A percentile compares a stretch with the other conserved stretches of the same genome.
Evolutionary conservation across 2,329 filamentous ascomycete species (phyloP).

Genomic region (Diplodia corticola): DNA sequence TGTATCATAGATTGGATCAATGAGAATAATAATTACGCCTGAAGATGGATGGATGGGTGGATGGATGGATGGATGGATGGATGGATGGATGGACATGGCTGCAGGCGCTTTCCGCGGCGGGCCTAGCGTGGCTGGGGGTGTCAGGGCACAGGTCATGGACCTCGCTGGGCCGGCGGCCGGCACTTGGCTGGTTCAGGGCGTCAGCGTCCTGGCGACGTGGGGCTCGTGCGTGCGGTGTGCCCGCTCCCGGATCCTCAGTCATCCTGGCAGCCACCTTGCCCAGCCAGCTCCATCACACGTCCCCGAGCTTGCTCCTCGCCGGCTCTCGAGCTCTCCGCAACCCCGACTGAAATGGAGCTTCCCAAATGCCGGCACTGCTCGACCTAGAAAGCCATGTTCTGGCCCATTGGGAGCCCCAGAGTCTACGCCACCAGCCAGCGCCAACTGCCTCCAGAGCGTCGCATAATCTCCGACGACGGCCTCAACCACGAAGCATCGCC

Average conservation of each 20-base stretch:
- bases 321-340: constrained; percentile 15
- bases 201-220: neutral
- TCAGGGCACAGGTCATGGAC: too few relatives aligned
- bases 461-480: constrained; percentile 64
- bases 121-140: too few relatives aligned
- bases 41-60: neutral
- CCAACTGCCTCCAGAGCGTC: constrained; percentile 53
- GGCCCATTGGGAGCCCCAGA: constrained; percentile 81
- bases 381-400: constrained; percentile 60
- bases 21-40: neutral
- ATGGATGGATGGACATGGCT: too few relatives aligned
- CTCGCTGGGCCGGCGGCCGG: neutral
- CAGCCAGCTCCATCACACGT: constrained; percentile 11
- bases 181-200: neutral
- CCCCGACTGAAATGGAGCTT: constrained; percentile 26
- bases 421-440: constrained; percentile 77
- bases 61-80: too few relatives aligned
- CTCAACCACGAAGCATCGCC: constrained; percentile 51
- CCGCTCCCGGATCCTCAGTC: constrained; percentile 6
- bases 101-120: too few relatives aligned
- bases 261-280: constrained; percentile 14
- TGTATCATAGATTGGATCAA: constrained; percentile 18
- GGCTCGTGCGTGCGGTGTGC: constrained; percentile 4
- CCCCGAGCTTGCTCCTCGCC: constrained; percentile 19
- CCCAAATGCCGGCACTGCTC: constrained; percentile 26